These are phyloP conservation scores for Xanthoparmelia taractica DNA, from an alignment of 495 filamentous ascomycete species.

Conservation along the genomic window DNA sequence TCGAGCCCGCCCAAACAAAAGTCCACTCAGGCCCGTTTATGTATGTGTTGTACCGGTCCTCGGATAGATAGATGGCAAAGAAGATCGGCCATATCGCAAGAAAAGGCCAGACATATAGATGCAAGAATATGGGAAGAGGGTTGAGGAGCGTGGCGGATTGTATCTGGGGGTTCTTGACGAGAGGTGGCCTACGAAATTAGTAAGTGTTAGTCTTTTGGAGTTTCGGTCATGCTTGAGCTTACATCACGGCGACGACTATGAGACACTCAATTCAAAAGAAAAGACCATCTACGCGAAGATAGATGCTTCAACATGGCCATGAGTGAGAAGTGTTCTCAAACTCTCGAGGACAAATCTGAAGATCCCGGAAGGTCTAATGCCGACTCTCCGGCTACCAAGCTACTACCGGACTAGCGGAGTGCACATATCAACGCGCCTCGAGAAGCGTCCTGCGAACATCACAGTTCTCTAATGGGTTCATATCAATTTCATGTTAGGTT, in stretches of 20 bases:
- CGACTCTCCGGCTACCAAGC: background rate
- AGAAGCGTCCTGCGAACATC: no score
- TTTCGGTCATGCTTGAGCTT: background rate
- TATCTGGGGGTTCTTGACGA: slow-evolving; percentile 89
- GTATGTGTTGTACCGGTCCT: slow-evolving; percentile 78
- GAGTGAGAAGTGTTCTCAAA: background rate
- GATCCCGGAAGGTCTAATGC: background rate
- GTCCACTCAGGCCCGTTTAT: slow-evolving; percentile 92
- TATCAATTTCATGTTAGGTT: no score
- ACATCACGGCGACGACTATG: background rate
- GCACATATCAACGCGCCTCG: background rate
- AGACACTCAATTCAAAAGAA: background rate
- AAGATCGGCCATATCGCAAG: slow-evolving; percentile 84
- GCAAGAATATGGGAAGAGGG: slow-evolving; percentile 71
- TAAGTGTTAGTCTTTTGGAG: background rate
- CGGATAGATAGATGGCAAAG: slow-evolving; percentile 73
- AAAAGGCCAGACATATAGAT: slow-evolving; percentile 90
- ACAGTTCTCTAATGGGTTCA: no score
- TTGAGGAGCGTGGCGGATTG: slow-evolving; percentile 78
- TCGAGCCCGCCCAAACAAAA: slow-evolving; percentile 81
- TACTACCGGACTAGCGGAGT: background rate
- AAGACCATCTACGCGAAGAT: background rate
- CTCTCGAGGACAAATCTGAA: background rate
- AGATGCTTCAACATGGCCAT: background rate
- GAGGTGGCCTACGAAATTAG: slow-evolving; percentile 49